These are phyloP conservation scores for Penicillium nordicum DNA, from an alignment of 2,329 filamentous ascomycete genomes.

Conservation along the genomic window DNA sequence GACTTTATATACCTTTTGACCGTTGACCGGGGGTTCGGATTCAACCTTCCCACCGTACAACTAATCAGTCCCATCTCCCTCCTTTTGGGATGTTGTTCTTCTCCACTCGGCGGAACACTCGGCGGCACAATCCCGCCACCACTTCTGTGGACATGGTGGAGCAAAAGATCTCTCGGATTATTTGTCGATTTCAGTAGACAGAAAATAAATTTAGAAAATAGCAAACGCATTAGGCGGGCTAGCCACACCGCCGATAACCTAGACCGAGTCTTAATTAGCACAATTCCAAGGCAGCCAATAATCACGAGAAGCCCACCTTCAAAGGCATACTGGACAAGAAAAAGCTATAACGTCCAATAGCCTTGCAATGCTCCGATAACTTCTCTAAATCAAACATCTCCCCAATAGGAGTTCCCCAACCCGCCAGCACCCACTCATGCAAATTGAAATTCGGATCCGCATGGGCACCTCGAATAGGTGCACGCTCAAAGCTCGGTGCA, in stretches of 20 bases:
- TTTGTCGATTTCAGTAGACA: not conserved
- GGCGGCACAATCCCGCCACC: constrained; percentile 2
- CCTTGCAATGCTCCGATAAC: constrained; percentile 30
- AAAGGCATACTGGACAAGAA: constrained; percentile 34
- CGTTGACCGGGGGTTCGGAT: not conserved
- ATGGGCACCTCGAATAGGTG: constrained; percentile 27
- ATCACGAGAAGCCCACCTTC: constrained; percentile 21
- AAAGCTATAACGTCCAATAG: constrained; percentile 31
- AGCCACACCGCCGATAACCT: constrained; percentile 24
- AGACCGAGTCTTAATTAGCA: not conserved
- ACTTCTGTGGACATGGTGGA: not conserved
- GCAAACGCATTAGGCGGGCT: constrained; percentile 26
- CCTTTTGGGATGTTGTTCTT: not conserved
- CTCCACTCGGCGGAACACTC: constrained; percentile 2
- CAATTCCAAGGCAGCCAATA: not conserved
- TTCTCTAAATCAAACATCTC: constrained; percentile 37
- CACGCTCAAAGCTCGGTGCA: constrained; percentile 33
- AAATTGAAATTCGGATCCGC: constrained; percentile 25
- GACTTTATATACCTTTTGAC: not conserved
- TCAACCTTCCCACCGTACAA: not conserved
- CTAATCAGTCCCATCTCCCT: not conserved
- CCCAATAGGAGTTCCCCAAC: constrained; percentile 33
- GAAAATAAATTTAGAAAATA: constrained; percentile 13
- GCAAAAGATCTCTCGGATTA: not conserved
- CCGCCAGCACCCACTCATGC: constrained; percentile 32